Evolutionary conservation across 805 yeast species (phyloP), one percentile per base, ranked within the genome.

Genomic region (Candida ipomoeae): DNA sequence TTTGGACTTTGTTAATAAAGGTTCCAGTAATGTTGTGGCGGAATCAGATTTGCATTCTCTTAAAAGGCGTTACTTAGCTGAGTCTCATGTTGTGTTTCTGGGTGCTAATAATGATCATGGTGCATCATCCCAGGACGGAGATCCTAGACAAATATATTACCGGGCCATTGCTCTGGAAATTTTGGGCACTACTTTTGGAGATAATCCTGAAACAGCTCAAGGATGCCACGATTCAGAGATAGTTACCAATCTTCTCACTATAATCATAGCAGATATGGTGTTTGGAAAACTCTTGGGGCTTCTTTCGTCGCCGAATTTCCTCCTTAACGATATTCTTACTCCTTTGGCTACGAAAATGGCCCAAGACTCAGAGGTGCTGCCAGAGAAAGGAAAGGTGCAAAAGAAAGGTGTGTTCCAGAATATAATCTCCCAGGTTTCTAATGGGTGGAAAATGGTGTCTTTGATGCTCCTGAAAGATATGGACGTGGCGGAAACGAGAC

Each of bases 241-340:
- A 14, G 52, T 47, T 17, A 40, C 43, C 40, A 53, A 48, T 21
- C 44, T 58, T 11, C 43, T 56, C 13, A 44, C 59, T 3, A 29
- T 52, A 2, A 47, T 55, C 15, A n/a, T 58, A 26, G 61, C 55
- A 6, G 60, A 58, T 31, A 40, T 58, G 47, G 60, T 56, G 14
- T 38, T 58, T 13, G 48, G 31, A 10, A 55, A 50, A 44, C 41
- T 48, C 3, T 29, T 56, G 3, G 26, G 36, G 10, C 47, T 48
- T 29, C 47, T 58, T 6, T 44, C 57, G 8, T 31, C 51, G 6
- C 60, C 60, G 2, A 48, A 49, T 5, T 58, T 58, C 31, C 21
- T 44, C 4, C 31, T 42, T 5, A 14, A 33, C n/a, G 45, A 42
- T 23, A 7, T 34, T 20, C 11, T 42, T 11, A n/a, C 45, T 8